Evolutionary conservation across 2,329 filamentous ascomycete genomes (phyloP), one percentile per base, ranked within the genome.

Genomic region (Elsinoe arachidis): DNA sequence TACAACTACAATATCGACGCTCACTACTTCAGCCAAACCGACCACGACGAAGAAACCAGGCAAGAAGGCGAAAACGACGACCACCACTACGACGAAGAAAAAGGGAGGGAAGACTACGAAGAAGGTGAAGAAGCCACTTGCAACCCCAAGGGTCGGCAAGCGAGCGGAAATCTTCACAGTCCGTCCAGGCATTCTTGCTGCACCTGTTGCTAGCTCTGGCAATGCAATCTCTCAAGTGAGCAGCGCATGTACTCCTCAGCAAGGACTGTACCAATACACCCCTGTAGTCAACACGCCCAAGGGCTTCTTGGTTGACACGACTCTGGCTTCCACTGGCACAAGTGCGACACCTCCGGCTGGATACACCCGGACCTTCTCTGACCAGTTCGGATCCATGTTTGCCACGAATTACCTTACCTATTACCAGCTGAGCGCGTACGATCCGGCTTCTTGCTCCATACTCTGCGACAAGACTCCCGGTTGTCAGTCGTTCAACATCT

Each of bases 381-480:
- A 62, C 52, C 56, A 63, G 7, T 49, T 61, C 30, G 60, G 57
- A 3, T 58, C 63, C 4, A 44, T 55, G n/a, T 58, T 46, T 10
- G 58, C 58, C 15, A 17, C 17, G 7, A 58, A 43, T n/a, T 57
- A 58, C 39, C n/a, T 60, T 14, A 54, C 55, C 26, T 60, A 54
- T 23, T 19, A 33, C 3, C 33, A 43, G 17, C 51, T 61, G 6
- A 47, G 35, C n/a, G 33, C 26, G 14, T 60, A 60, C 41, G 46
- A 56, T 26, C 23, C 47, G 10, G 34, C 19, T n/a, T 26, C 41
- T 21, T 60, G 60, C 49, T 56, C 58, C 3, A 19, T 43, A 2
- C 19, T 34, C 17, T 60, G 60, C 56, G 58, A 65, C 43, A 59
- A 49, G 37, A 55, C 37, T 14, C 12, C 49, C 26, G 46, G 55